Conservation (phyloP, 2,329 filamentous ascomycete species). For the Trichoderma sp. region DNA sequence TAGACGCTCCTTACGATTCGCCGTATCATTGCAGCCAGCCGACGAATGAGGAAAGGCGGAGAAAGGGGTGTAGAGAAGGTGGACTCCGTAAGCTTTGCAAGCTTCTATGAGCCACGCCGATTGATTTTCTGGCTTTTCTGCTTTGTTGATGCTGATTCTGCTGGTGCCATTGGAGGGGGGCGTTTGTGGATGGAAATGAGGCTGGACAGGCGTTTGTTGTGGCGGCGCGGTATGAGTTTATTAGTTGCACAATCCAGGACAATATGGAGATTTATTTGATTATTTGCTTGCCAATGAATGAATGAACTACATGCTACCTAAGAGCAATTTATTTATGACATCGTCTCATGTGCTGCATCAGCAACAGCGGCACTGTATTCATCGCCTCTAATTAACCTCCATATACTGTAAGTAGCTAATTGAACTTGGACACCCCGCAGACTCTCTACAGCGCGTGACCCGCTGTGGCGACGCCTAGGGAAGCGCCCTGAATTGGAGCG, state of each 20-base stretch:
- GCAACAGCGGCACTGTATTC: no score
- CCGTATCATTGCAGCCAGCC: background rate
- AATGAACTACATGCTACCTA: no score
- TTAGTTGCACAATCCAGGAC: background rate
- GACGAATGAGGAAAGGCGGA: background rate
- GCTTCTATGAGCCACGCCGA: background rate
- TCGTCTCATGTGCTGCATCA: no score
- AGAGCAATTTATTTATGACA: no score
- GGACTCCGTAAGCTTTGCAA: background rate
- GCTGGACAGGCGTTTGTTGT: background rate
- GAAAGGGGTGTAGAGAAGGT: background rate
- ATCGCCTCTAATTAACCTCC: background rate
- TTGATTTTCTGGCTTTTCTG: background rate
- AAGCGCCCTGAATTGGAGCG: background rate
- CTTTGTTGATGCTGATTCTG: background rate
- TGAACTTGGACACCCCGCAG: background rate
- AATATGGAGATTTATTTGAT: background rate
- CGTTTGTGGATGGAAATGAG: conserved; percentile 1
- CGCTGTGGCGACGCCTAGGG: conserved; percentile 11
- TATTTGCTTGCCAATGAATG: no score
- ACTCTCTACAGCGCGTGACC: background rate
- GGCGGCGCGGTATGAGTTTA: background rate
- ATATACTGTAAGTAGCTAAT: no score
- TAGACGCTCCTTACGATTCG: conserved; percentile 18
- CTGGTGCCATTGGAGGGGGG: background rate